Base-by-base conservation (phyloP, 2,329 filamentous ascomycete genomes). In the Neofusicoccum laricinum region DNA sequence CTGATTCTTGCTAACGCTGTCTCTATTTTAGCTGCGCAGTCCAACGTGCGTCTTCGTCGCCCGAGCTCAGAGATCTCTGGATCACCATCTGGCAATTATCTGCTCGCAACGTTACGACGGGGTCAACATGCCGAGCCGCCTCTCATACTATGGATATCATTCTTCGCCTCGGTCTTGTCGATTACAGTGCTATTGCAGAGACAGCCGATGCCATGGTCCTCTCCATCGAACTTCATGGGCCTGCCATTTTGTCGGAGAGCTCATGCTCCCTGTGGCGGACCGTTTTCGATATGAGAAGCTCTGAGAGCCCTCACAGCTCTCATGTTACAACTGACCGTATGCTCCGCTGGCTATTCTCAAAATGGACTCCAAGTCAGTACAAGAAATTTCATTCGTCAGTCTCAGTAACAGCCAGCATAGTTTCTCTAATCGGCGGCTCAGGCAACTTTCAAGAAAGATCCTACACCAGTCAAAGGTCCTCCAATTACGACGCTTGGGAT, bases 171-270 rank as follows among this genome's bases (percentile, higher is more conserved):
- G 80, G 85, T 3, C 76, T 96, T n/a, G 75, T 97, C 11, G 80
- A 87, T 0, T 90, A 90, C 69, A 83, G 88, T 50, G 80, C 84
- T 32, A 80, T 93, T 15, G 86, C 87, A 2, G 87, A 92, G 64
- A 88, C 89, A 32, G 81, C 92, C 57, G 90, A 90, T 69, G 85
- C 84, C 62, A 89, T 96, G 65, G 82, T 96, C 11, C 86, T 87
- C 4, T 89, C 89, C 21, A 88, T 92, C 50, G 93, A 96, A 70
- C 82, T 94, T 40, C 94, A 89, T 72, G 93, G 93, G 0, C 94
- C 95, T 7, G 87, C 88, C 1, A 75, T 88, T 19, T 79, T 97
- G 17, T 89, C 89, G n/a, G 95, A 98, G 73, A 88, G 92, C 1
- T 90, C 91, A 2, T 80, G 94, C 17, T 80, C 84, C 2, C 76